These are phyloP conservation scores for Candida silvicultrix DNA, from an alignment of 805 yeast genomes.

Conservation along the genomic window DNA sequence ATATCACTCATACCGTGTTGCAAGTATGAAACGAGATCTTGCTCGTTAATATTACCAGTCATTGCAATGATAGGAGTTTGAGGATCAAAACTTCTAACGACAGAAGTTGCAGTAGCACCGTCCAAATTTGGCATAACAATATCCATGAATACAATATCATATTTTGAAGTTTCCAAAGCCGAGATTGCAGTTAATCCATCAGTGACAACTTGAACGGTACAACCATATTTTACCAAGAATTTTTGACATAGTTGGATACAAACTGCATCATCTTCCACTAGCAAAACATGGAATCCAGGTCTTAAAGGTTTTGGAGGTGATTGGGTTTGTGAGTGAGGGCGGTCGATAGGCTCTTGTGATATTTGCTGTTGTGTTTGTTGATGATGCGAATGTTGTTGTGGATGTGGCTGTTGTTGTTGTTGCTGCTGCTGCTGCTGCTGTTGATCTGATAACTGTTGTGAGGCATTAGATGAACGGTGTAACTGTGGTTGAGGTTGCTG, in stretches of 20 bases:
- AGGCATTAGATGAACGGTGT: neutral
- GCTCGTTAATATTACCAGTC: slow-evolving; percentile 85
- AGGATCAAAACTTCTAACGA: slow-evolving; percentile 78
- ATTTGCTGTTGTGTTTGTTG: slow-evolving; percentile 9
- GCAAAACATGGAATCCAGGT: slow-evolving; percentile 58
- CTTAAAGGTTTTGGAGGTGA: slow-evolving; percentile 14
- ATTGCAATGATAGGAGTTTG: slow-evolving; percentile 88
- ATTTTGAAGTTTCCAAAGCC: slow-evolving; percentile 62
- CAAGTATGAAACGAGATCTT: slow-evolving; percentile 72
- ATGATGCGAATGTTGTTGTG: slow-evolving; percentile 6
- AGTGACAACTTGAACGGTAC: slow-evolving; percentile 86
- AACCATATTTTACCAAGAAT: slow-evolving; percentile 81
- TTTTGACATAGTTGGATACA: slow-evolving; percentile 80
- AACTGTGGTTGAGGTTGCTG: slow-evolving; percentile 7
- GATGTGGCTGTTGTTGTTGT: slow-evolving; percentile 9
- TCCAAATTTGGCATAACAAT: slow-evolving; percentile 85
- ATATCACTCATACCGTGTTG: slow-evolving; percentile 92
- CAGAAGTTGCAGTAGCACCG: slow-evolving; percentile 87
- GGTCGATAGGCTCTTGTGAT: slow-evolving; percentile 6
- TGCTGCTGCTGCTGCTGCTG: slow-evolving; percentile 10
- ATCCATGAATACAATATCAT: slow-evolving; percentile 79
- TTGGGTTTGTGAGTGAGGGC: slow-evolving; percentile 6
- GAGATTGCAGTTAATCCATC: slow-evolving; percentile 89
- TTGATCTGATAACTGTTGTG: slow-evolving; percentile 4
- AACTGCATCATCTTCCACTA: slow-evolving; percentile 78